Evolutionary conservation across 2,329 filamentous ascomycete genomes (phyloP).

Genomic region (Pseudocercospora fijiensis): DNA sequence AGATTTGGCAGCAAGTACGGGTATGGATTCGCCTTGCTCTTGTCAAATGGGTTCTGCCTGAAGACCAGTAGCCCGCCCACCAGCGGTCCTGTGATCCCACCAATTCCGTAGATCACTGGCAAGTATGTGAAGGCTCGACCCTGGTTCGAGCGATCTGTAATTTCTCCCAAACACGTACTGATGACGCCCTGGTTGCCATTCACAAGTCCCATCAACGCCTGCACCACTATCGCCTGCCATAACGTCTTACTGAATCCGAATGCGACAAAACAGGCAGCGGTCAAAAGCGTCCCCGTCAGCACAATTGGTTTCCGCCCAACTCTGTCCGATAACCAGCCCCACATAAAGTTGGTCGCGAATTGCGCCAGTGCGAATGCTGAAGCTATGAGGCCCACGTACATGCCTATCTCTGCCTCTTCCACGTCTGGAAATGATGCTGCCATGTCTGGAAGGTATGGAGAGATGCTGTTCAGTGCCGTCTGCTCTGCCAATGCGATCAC

Average conservation of each 20-base stretch:
- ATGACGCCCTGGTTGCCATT: slow-evolving; percentile 96
- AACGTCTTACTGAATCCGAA: slow-evolving; percentile 85
- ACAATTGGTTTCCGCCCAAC: slow-evolving; percentile 82
- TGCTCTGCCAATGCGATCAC: slow-evolving; percentile 90
- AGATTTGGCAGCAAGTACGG: slow-evolving; percentile 87
- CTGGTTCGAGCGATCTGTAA: slow-evolving; percentile 94
- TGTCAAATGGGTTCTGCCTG: slow-evolving; percentile 56
- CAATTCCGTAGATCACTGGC: slow-evolving; percentile 92
- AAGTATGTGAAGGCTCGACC: slow-evolving; percentile 90
- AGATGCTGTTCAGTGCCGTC: slow-evolving; percentile 94
- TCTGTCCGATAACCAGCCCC: slow-evolving; percentile 79
- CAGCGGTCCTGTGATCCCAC: slow-evolving; percentile 87
- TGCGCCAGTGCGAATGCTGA: slow-evolving; percentile 91
- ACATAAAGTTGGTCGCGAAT: slow-evolving; percentile 86
- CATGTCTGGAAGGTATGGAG: slow-evolving; percentile 93
- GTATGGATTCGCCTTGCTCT: slow-evolving; percentile 57
- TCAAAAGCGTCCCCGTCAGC: slow-evolving; percentile 75
- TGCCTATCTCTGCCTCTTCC: slow-evolving; percentile 65
- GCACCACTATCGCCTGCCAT: slow-evolving; percentile 81
- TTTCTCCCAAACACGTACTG: slow-evolving; percentile 88
- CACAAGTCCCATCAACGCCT: slow-evolving; percentile 84
- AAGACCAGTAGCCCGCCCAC: slow-evolving; percentile 83
- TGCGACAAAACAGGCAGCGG: slow-evolving; percentile 74
- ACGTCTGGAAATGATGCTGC: slow-evolving; percentile 81
- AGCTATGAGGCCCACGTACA: slow-evolving; percentile 88